A percentile compares a stretch with the other conserved stretches of the same genome.
These are phyloP conservation scores for Aspergillus uvarum DNA, from an alignment of 2,329 filamentous ascomycete genomes.

Conservation along the genomic window DNA sequence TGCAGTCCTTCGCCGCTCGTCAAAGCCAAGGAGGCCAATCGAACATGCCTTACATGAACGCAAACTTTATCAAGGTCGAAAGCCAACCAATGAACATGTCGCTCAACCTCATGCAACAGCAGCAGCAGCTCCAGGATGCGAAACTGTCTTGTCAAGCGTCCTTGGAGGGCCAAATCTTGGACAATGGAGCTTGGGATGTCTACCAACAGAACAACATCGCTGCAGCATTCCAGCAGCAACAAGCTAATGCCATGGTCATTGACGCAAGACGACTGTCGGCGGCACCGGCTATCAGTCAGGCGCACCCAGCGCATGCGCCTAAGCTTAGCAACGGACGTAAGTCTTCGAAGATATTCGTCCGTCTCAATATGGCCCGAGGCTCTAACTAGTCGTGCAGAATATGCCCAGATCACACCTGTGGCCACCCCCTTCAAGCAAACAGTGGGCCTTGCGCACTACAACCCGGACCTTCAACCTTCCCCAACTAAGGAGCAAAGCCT, in stretches of 20 bases:
- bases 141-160: conserved; percentile 20
- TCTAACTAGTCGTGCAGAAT: conserved; percentile 47
- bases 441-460: conserved; percentile 38
- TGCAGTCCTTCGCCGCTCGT: conserved; percentile 30
- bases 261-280: conserved; percentile 38
- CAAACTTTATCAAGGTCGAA: conserved; percentile 21
- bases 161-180: conserved; percentile 23
- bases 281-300: conserved; percentile 39
- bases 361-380: neutral
- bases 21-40: conserved; percentile 41
- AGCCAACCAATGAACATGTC: conserved; percentile 24
- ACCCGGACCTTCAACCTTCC: conserved; percentile 40
- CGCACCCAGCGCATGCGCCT: conserved; percentile 61
- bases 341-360: conserved; percentile 25
- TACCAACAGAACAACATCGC: conserved; percentile 24
- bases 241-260: conserved; percentile 22
- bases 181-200: conserved; percentile 28
- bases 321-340: conserved; percentile 61
- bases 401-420: conserved; percentile 66
- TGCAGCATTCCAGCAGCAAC: conserved; percentile 25
- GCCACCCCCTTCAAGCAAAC: conserved; percentile 57
- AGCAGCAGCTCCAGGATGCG: conserved; percentile 26
- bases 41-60: conserved; percentile 23
- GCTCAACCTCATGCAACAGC: conserved; percentile 28
- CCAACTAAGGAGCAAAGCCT: conserved; percentile 41